Percentiles rank a stretch among this genome's conserved stretches.
Conservation (phyloP, 148 eudicot genomes). For the Fagopyrum tataricum region DNA sequence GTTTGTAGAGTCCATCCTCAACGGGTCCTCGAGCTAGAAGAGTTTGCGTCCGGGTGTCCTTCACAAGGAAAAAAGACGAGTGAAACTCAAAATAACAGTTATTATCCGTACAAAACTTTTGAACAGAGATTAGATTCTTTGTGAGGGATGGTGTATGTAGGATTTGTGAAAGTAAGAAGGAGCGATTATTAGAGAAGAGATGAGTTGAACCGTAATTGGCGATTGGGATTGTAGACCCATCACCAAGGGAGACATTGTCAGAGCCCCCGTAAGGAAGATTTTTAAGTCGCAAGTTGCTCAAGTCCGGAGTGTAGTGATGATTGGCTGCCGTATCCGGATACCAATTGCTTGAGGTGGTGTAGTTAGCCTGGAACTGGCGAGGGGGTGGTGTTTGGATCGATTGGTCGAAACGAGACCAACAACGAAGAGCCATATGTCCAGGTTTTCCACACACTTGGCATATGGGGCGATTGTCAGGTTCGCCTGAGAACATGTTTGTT, state of each 20-base stretch:
- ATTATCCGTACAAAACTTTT: neutral
- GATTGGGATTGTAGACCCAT: neutral
- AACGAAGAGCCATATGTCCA: neutral
- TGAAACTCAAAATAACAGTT: neutral
- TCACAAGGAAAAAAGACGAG: neutral
- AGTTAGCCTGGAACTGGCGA: neutral
- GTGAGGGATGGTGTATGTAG: neutral
- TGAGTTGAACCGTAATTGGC: neutral
- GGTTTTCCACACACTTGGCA: neutral
- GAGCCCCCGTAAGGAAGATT: neutral
- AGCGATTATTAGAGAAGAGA: neutral
- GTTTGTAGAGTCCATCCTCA: neutral
- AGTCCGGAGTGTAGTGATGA: neutral
- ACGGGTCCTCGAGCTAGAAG: neutral
- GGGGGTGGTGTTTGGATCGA: neutral
- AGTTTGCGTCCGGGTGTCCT: neutral
- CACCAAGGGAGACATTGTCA: neutral
- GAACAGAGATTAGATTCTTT: neutral
- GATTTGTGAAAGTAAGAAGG: neutral
- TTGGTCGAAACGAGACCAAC: neutral
- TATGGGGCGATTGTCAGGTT: neutral
- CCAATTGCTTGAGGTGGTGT: neutral
- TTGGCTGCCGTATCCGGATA: neutral
- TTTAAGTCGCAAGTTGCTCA: neutral
- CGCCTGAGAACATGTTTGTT: neutral